phyloP scores from a whole-genome alignment of 768 basidiomycete species.

The Chalciporus chontae region DNA sequence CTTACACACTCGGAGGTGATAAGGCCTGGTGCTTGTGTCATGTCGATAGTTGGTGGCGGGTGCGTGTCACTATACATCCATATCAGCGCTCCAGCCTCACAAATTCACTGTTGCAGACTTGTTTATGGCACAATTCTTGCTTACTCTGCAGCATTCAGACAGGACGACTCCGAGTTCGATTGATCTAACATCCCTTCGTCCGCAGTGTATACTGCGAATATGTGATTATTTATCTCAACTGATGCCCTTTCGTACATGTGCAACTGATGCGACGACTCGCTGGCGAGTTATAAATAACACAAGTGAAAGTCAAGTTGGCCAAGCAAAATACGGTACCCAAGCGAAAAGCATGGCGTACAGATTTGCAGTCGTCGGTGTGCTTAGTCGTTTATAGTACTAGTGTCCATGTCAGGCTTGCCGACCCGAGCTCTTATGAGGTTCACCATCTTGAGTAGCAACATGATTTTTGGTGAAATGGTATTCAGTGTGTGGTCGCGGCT shows the following conservation, averaged over 20 bases:
- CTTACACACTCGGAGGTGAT: conserved; percentile 92
- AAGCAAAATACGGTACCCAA: too few relatives aligned
- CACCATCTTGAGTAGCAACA: conserved; percentile 29
- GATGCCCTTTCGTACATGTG: conserved; percentile 5
- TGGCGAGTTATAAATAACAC: not conserved
- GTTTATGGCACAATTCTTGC: conserved; percentile 91
- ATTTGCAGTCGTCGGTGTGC: not conserved
- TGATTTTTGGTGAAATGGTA: conserved; percentile 26
- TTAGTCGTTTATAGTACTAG: conserved; percentile 8
- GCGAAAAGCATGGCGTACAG: not conserved
- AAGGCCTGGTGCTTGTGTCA: conserved; percentile 75
- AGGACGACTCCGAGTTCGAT: conserved; percentile 81
- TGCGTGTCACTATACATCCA: conserved; percentile 26
- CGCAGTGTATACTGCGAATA: conserved; percentile 10
- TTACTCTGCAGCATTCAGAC: conserved; percentile 79
- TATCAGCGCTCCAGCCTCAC: not conserved
- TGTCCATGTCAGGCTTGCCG: conserved; percentile 17
- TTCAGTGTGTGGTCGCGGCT: conserved; percentile 19
- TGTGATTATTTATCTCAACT: conserved; percentile 14
- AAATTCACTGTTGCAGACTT: conserved; percentile 39
- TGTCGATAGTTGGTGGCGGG: conserved; percentile 95
- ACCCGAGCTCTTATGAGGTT: conserved; percentile 27
- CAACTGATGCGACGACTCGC: not conserved
- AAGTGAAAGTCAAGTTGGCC: not conserved
- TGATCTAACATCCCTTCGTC: conserved; percentile 21